Base-by-base conservation (phyloP, 176 grass and related monocot species). In the Lolium multiflorum region DNA sequence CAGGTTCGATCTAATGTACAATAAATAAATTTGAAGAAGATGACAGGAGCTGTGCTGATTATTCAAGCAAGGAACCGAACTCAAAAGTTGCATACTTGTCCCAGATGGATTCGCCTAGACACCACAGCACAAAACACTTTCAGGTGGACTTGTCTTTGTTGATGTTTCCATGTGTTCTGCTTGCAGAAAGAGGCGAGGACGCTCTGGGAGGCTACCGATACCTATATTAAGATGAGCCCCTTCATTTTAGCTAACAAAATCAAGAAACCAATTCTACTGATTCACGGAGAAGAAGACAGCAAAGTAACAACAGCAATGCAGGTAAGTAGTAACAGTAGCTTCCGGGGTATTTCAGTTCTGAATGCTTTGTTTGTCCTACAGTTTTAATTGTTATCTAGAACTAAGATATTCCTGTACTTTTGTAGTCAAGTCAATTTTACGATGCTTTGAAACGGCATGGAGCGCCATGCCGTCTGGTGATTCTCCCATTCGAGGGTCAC, bases 211-310 rank as follows among this genome's bases (percentile, higher is more conserved):
- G 95, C 92, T 31, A 91, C 95, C 0, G 76, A 78, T 69, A 94
- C 86, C 38, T 97, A 93, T 82, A 86, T 97, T 64, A 87, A 94
- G 74, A 97, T 97, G 87, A 97, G 95, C 70, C 92, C 95, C 50
- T 94, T 97, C 79, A 97, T 97, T 89, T 91, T 92, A 77, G 89
- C 95, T 71, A 89, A 93, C 79, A 93, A 88, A 93, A 94, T 94
- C 84, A 94, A 86, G 78, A 97, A 94, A 82, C 92, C 95, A 62
- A 91, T 94, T 86, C 44, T 97, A 60, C 87, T 97, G 70, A 86
- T 97, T 78, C 92, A 97, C 61, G 95, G 95, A 74, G 92, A 97
- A 88, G 90, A 94, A 84, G 92, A 93, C 82, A 93, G 87, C 84
- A 97, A 94, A 87, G 90, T 89, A 84, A 97, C 92, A 84, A 82